Evolutionary conservation across 2,329 filamentous ascomycete genomes (phyloP).

Genomic region (Onygena corvina): DNA sequence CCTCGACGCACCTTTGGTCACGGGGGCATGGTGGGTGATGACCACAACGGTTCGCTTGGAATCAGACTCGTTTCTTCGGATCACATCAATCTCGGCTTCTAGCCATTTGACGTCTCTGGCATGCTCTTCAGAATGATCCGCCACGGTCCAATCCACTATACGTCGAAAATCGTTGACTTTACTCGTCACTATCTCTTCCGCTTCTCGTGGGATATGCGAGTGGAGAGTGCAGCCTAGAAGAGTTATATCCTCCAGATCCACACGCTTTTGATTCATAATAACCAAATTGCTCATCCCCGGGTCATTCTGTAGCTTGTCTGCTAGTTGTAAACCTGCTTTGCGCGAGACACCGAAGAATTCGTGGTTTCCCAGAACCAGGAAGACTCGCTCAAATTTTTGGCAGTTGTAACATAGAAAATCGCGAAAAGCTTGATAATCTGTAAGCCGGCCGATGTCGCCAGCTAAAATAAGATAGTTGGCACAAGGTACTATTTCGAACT

Average conservation of each 20-base stretch:
- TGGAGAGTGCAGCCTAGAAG: constrained; percentile 47
- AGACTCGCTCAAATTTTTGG: constrained; percentile 20
- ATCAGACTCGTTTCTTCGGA: constrained; percentile 3
- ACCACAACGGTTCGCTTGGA: constrained; percentile 31
- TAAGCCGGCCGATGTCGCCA: constrained; percentile 27
- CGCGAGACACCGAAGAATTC: constrained; percentile 27
- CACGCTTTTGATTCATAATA: constrained; percentile 17
- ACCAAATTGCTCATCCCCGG: constrained; percentile 14
- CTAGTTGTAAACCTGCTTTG: constrained; percentile 16
- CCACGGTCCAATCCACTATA: constrained; percentile 40
- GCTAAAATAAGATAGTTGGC: constrained; percentile 20
- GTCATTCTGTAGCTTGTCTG: constrained; percentile 17
- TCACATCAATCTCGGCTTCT: constrained; percentile 23
- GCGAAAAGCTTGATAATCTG: constrained; percentile 17
- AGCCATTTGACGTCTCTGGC: constrained; percentile 41
- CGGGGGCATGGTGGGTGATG: constrained; percentile 45
- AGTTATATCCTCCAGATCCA: constrained; percentile 27
- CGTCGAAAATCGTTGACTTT: constrained; percentile 43
- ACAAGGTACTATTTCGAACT: constrained; percentile 12
- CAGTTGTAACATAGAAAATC: constrained; percentile 21
- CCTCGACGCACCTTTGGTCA: constrained; percentile 34
- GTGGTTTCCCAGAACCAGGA: constrained; percentile 28
- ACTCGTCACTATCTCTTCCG: constrained; percentile 28
- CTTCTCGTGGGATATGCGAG: constrained; percentile 37
- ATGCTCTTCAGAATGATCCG: constrained; percentile 40